Percentiles rank a stretch among this genome's conserved stretches.
Evolutionary conservation across 345 rosid genomes (phyloP).

Genomic region (Pistacia vera): DNA sequence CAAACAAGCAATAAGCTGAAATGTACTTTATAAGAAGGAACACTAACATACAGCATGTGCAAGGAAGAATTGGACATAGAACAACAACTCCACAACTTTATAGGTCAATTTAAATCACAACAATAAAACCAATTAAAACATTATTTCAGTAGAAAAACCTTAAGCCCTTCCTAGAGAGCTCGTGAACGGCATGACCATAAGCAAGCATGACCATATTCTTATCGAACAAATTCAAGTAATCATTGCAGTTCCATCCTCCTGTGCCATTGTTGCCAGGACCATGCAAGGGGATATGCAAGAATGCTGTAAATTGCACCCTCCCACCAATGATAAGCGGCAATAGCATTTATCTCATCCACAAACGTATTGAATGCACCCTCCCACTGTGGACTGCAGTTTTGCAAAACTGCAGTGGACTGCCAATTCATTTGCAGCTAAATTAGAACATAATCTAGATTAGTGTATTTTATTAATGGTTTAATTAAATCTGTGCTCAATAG

Average conservation of each 20-base stretch:
- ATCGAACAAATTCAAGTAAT: conserved; percentile 93
- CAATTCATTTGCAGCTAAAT: conserved; percentile 25
- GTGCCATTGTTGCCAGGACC: conserved; percentile 99
- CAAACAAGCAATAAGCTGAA: background rate
- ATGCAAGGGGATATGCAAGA: conserved; percentile 87
- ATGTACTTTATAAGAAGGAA: background rate
- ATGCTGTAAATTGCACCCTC: conserved; percentile 92
- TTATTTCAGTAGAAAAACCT: conserved; percentile 52
- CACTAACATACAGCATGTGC: background rate
- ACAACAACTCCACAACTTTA: background rate
- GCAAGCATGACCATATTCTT: conserved; percentile 98
- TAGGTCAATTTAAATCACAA: background rate
- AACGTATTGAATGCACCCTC: conserved; percentile 94
- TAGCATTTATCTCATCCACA: conserved; percentile 93
- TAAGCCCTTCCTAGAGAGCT: conserved; percentile 97
- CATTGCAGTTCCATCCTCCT: conserved; percentile 79
- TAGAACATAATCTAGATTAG: conserved; percentile 27
- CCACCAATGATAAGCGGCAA: conserved; percentile 99
- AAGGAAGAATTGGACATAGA: background rate
- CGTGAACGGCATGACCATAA: conserved; percentile 97
- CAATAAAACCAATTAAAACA: conserved; percentile 6
- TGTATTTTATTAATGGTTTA: too few species aligned
- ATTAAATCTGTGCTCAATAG: too few species aligned
- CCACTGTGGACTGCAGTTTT: too few species aligned
- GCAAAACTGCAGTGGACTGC: background rate